Evolutionary conservation across 169 alveolate genomes (phyloP), one percentile per base, ranked within the genome.

Genomic region (Haemoproteus tartakovskyi): DNA sequence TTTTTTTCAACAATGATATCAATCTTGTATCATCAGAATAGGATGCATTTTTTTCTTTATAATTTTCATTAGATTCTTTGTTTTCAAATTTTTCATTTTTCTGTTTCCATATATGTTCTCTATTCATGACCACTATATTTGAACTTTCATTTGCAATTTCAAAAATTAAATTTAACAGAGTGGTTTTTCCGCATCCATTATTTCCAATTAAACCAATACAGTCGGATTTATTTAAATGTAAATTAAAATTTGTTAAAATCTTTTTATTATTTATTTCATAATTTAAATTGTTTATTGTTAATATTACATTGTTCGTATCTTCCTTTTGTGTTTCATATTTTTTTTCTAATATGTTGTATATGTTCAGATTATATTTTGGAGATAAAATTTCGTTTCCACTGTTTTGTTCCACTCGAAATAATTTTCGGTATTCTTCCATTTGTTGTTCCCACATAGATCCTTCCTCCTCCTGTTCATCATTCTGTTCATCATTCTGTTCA

Each of bases 111-210:
- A n/a, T n/a, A n/a, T n/a, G n/a, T n/a, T n/a, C n/a, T n/a, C n/a
- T n/a, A n/a, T n/a, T n/a, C n/a, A n/a, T n/a, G n/a, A n/a, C n/a
- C n/a, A n/a, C n/a, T n/a, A n/a, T n/a, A n/a, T n/a, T n/a, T n/a
- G n/a, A n/a, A n/a, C 54, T 52, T 22, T 67, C 56, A 33, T 40
- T 36, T 48, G 82, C 21, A 40, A 30, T 57, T 24, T 67, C 82
- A 22, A 11, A 62, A 41, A 78, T 78, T 45, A 78, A 33, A 41
- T 88, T 84, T 29, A 88, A 62, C 43, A 88, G 63, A 12, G 87
- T 67, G n/a, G 90, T 67, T 56, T 88, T 88, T 2, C 93, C 93
- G 29, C 62, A 79, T 16, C 93, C 93, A 88, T 88, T 88, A 51
- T 88, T 88, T 1, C 93, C 93, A 19, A 88, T 79, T 11, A 88